Percentiles rank a stretch among this genome's conserved stretches.
Evolutionary conservation across 805 yeast genomes (phyloP).

Genomic region (Saccharomycopsis synnaedendra): DNA sequence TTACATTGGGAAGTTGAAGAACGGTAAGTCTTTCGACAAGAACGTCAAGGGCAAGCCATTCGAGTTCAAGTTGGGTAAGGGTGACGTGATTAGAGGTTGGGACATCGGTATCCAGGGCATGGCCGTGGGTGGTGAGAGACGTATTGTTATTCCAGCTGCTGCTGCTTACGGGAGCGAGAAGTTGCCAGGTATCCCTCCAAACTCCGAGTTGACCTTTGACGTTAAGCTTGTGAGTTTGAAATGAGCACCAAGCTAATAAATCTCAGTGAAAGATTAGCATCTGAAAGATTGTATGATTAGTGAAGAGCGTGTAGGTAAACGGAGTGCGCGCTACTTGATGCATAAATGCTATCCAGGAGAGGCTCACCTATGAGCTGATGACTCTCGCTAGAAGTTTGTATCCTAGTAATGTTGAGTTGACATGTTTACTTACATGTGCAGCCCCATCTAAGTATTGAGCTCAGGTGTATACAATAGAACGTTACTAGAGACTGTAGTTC

Average conservation of each 20-base stretch:
- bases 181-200: conserved; percentile 96
- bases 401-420: no score
- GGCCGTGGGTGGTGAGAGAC: conserved; percentile 98
- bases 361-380: no score
- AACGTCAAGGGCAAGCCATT: conserved; percentile 97
- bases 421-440: no score
- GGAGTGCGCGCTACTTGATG: no score
- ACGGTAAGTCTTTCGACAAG: conserved; percentile 94
- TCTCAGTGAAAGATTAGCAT: no score
- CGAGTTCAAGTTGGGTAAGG: conserved; percentile 81
- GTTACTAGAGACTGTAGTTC: no score
- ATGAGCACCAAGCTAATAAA: conserved; percentile 26
- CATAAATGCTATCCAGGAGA: no score
- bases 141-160: conserved; percentile 90
- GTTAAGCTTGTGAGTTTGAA: conserved; percentile 47
- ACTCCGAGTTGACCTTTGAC: conserved; percentile 88
- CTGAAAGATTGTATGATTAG: no score
- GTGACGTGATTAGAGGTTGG: conserved; percentile 98
- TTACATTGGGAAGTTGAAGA: conserved; percentile 89
- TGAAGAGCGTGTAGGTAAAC: no score
- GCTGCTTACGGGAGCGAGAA: conserved; percentile 94
- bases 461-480: no score
- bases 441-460: no score
- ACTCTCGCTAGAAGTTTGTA: no score
- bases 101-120: conserved; percentile 98